These are phyloP conservation scores for Cercospora brassicicola DNA, from an alignment of 2,329 filamentous ascomycete genomes.

Conservation along the genomic window DNA sequence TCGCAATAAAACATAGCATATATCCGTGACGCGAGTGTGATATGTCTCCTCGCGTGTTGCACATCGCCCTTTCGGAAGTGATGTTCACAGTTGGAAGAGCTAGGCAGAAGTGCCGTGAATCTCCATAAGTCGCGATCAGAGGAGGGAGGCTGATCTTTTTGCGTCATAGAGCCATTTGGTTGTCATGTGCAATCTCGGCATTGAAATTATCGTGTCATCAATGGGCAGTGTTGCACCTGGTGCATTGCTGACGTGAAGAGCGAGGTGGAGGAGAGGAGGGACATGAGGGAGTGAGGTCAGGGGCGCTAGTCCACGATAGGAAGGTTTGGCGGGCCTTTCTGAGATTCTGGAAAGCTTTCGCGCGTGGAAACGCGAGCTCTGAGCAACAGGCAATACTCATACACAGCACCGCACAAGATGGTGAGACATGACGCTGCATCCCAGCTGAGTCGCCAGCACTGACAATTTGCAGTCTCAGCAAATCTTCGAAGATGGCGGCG, in stretches of 20 bases:
- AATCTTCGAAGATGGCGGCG: constrained; percentile 30
- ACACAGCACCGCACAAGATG: constrained; percentile 10
- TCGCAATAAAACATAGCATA: not conserved
- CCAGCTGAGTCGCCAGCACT: not conserved
- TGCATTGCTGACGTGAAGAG: not conserved
- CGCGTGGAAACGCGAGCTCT: constrained; percentile 1
- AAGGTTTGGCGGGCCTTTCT: not conserved
- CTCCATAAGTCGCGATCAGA: not conserved
- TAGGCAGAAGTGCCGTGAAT: not conserved
- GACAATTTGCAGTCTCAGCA: constrained; percentile 21
- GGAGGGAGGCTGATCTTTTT: not conserved
- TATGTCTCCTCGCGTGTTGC: not conserved
- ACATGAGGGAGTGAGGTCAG: not conserved
- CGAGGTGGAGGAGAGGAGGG: not conserved
- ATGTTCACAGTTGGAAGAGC: not conserved
- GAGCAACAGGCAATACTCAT: not conserved
- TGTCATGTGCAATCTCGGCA: not conserved
- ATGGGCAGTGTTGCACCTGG: not conserved
- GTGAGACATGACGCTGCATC: not conserved
- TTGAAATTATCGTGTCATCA: not conserved
- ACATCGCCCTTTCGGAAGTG: not conserved
- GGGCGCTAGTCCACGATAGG: not conserved
- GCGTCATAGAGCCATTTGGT: not conserved
- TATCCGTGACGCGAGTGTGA: not conserved
- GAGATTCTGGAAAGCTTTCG: constrained; percentile 9